Conservation (phyloP, 2,329 filamentous ascomycete species). For the Aspergillus felis region DNA sequence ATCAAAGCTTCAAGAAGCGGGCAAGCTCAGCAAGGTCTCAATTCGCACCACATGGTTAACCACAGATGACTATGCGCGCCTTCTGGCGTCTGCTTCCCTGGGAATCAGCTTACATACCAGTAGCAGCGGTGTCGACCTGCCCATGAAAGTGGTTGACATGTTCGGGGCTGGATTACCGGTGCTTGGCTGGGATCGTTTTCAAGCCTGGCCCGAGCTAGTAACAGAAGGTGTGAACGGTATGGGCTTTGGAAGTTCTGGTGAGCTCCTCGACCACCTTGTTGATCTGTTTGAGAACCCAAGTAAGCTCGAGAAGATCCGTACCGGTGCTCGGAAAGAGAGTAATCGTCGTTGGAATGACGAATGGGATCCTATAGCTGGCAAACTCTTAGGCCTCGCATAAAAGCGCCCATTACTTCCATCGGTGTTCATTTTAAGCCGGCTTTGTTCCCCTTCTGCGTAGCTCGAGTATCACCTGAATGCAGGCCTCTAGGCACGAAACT, state of each 20-base stretch:
- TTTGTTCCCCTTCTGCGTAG: background rate
- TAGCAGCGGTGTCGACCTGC: slow-evolving; percentile 89
- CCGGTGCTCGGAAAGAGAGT: slow-evolving; percentile 71
- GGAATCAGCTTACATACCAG: slow-evolving; percentile 91
- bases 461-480: background rate
- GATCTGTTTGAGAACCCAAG: slow-evolving; percentile 58
- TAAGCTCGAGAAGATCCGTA: slow-evolving; percentile 59
- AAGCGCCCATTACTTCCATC: background rate
- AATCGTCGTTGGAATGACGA: slow-evolving; percentile 82
- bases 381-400: slow-evolving; percentile 55
- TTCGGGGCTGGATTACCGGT: slow-evolving; percentile 93
- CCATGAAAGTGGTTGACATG: slow-evolving; percentile 99
- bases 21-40: slow-evolving; percentile 64
- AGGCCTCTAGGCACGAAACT: slow-evolving; percentile 23
- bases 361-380: slow-evolving; percentile 80
- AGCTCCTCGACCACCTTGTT: slow-evolving; percentile 61
- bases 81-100: slow-evolving; percentile 81
- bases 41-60: slow-evolving; percentile 82
- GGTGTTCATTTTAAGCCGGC: background rate
- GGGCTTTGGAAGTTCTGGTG: slow-evolving; percentile 70
- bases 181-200: slow-evolving; percentile 77
- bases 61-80: slow-evolving; percentile 74
- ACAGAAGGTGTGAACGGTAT: slow-evolving; percentile 79
- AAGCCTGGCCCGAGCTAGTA: slow-evolving; percentile 88
- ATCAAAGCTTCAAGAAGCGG: slow-evolving; percentile 54